These are phyloP conservation scores for Coffea eugenioides DNA, from an alignment of 257 asterid species.

Conservation along the genomic window DNA sequence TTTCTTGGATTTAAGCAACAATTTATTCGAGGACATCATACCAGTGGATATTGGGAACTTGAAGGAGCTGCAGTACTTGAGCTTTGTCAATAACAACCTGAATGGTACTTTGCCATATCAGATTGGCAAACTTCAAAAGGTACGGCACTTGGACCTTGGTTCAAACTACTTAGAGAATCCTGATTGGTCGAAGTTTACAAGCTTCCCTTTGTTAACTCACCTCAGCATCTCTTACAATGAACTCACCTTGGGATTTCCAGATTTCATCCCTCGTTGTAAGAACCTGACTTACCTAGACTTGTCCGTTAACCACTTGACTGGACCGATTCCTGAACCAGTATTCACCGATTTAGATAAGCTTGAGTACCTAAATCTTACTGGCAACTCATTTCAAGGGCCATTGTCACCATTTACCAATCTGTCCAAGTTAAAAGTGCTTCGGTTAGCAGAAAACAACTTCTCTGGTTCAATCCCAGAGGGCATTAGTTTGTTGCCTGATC, in stretches of 20 bases:
- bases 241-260: conserved; percentile 53
- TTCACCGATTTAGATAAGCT: conserved; percentile 49
- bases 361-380: conserved; percentile 46
- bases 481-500: conserved; percentile 33
- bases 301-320: conserved; percentile 50
- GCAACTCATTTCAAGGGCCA: conserved; percentile 52
- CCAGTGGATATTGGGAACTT: conserved; percentile 66
- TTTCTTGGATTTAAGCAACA: conserved; percentile 69
- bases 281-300: conserved; percentile 66
- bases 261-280: conserved; percentile 47
- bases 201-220: conserved; percentile 50
- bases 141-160: conserved; percentile 61
- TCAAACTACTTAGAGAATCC: conserved; percentile 52
- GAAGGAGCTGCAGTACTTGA: conserved; percentile 43
- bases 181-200: conserved; percentile 54
- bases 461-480: conserved; percentile 51
- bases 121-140: conserved; percentile 56
- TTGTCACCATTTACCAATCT: conserved; percentile 43
- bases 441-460: conserved; percentile 39
- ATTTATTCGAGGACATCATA: conserved; percentile 34
- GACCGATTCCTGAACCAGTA: conserved; percentile 53
- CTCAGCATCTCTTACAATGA: conserved; percentile 47
- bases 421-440: conserved; percentile 47
- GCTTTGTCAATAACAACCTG: conserved; percentile 53
- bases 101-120: conserved; percentile 57